Evolutionary conservation across 2,329 filamentous ascomycete genomes (phyloP), one percentile per base, ranked within the genome.

Genomic region (Leptodontidium sp.): DNA sequence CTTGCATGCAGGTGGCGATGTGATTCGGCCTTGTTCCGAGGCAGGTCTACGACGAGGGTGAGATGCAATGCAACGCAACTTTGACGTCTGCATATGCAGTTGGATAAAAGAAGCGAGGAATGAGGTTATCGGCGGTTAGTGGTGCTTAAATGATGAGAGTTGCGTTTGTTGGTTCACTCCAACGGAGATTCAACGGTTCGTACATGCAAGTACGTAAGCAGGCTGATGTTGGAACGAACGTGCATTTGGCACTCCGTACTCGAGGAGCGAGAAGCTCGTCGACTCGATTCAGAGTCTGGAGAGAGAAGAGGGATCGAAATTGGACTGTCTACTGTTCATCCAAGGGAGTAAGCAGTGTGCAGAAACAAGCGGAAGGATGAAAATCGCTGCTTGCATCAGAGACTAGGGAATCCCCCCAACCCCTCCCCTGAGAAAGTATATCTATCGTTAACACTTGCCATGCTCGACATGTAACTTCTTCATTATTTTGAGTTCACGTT

Each of bases 71-170:
- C 12, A 35, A 55, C 14, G 55, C 35, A 58, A 40, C 17, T 58
- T 24, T 58, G 55, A 58, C 55, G 17, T 38, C 35, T 58, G 55
- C 52, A 55, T 55, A 55, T 55, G 52, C 52, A 55, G 15, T 14
- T 55, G 26, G 52, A 29, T 14, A 32, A 15, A 53, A 6, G 50
- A 29, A 53, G 24, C 2, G 2, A 47, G 43, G 29, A 32, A 32
- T 32, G 3, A 6, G 29, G 29, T 32, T 32, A 32, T 32, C 29
- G 29, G 29, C 4, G 29, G 29, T 32, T 32, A 32, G 29, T 24
- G 50, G 11, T 24, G 32, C 2, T 15, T 15, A 2, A 15, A 8
- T 17, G 14, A 9, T 4, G 8, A 7, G 52, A n/a, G 1, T 47
- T n/a, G 43, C 9, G 12, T 17, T n/a, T 55, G 49, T 55, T 55